phyloP scores from a whole-genome alignment of 345 rosid species.

The Eucalyptus globulus region DNA sequence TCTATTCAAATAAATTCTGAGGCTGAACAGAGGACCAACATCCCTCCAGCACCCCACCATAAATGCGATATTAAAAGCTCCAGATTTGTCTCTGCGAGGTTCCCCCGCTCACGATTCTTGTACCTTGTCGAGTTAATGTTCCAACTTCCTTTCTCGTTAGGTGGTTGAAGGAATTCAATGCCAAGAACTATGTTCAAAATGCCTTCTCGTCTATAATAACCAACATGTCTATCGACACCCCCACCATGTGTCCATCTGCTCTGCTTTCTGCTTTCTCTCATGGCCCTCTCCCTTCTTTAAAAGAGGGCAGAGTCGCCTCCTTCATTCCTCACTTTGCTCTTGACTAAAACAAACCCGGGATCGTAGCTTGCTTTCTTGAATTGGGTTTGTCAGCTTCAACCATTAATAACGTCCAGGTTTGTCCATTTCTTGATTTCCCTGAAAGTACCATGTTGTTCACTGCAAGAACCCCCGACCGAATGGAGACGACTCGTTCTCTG shows the following conservation, averaged over 20 bases:
- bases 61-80: constrained; percentile 20
- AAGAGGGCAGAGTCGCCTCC: neutral
- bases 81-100: constrained; percentile 5
- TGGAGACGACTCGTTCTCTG: neutral
- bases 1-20: neutral
- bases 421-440: neutral
- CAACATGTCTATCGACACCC: neutral
- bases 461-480: neutral
- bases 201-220: neutral
- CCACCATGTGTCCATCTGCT: neutral
- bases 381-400: neutral
- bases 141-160: constrained; percentile 23
- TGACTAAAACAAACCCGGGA: neutral
- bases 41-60: constrained; percentile 7
- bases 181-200: neutral
- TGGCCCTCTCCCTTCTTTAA: neutral
- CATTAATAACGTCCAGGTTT: neutral
- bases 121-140: constrained; percentile 14
- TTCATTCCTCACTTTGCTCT: neutral
- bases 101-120: constrained; percentile 19
- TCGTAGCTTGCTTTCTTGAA: neutral
- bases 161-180: constrained; percentile 21
- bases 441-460: neutral
- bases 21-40: constrained; percentile 17
- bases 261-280: neutral